These are phyloP conservation scores for Artemisia tridentata DNA, from an alignment of 129 eudicot genomes.

Conservation along the genomic window DNA sequence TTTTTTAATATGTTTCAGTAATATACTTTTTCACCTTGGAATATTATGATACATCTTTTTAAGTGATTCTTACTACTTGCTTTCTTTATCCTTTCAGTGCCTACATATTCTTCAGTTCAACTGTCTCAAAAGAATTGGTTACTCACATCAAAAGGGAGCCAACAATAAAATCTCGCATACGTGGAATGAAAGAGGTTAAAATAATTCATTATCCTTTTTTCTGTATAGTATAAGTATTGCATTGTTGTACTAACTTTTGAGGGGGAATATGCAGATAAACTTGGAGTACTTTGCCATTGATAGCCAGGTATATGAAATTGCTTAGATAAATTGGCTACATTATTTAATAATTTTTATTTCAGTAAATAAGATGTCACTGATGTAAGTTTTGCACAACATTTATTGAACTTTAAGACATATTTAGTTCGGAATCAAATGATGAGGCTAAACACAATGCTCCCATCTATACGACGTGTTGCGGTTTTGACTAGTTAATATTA, in stretches of 20 bases:
- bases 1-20: constrained; percentile 3
- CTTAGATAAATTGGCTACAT: constrained; percentile 13
- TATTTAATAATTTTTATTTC: neutral
- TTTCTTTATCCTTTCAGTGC: constrained; percentile 55
- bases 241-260: constrained; percentile 22
- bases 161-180: constrained; percentile 65
- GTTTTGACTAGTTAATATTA: constrained; percentile 17
- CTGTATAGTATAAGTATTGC: constrained; percentile 5
- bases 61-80: neutral
- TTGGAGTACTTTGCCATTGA: constrained; percentile 93
- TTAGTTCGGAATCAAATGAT: neutral
- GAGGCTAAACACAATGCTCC: neutral
- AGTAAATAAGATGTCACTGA: neutral
- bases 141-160: constrained; percentile 63
- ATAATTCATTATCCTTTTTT: neutral
- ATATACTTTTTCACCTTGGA: neutral
- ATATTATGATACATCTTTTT: neutral
- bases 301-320: constrained; percentile 66
- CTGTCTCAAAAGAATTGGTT: constrained; percentile 61
- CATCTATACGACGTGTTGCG: neutral
- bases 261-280: constrained; percentile 72
- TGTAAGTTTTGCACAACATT: constrained; percentile 1
- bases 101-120: constrained; percentile 83
- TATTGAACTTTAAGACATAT: neutral
- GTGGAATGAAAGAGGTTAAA: constrained; percentile 84